A percentile compares a stretch with the other conserved stretches of the same genome.
These are phyloP conservation scores for Beta lomatogona DNA, from an alignment of 179 eudicot species.

Conservation along the genomic window DNA sequence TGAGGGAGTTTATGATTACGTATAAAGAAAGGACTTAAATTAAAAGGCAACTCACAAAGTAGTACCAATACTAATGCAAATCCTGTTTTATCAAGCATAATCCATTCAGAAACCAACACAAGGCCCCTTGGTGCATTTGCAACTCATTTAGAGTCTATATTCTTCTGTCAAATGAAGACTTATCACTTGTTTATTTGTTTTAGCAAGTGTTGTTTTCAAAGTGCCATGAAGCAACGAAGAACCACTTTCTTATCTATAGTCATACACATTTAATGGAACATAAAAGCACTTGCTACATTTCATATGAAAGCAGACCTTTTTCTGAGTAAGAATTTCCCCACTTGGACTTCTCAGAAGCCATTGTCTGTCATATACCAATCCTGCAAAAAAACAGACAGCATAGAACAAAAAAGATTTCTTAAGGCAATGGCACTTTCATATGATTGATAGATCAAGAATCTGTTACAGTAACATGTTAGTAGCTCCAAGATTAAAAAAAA, in stretches of 20 bases:
- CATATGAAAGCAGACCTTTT: conserved; percentile 55
- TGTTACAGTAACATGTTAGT: not conserved
- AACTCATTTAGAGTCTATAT: not conserved
- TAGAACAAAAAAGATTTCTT: not conserved
- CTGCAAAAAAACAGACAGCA: conserved; percentile 39
- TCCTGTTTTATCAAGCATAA: not conserved
- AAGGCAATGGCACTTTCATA: not conserved
- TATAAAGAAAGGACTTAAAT: not conserved
- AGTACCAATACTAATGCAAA: not conserved
- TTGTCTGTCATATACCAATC: conserved; percentile 85
- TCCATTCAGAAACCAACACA: not conserved
- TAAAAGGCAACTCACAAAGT: not conserved
- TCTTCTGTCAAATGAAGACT: not conserved
- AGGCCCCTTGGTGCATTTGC: not conserved
- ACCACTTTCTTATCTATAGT: not conserved
- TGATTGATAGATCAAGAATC: not conserved
- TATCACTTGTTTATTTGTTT: not conserved
- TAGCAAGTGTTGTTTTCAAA: not conserved
- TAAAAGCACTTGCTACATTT: not conserved
- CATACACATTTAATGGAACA: not conserved
- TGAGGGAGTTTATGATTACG: not conserved
- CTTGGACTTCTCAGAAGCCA: conserved; percentile 82
- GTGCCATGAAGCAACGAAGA: not conserved
- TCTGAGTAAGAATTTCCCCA: conserved; percentile 93
- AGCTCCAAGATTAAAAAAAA: conserved; percentile 8